Evolutionary conservation across 2,329 filamentous ascomycete species (phyloP).

Genomic region (Gyromitra esculenta): DNA sequence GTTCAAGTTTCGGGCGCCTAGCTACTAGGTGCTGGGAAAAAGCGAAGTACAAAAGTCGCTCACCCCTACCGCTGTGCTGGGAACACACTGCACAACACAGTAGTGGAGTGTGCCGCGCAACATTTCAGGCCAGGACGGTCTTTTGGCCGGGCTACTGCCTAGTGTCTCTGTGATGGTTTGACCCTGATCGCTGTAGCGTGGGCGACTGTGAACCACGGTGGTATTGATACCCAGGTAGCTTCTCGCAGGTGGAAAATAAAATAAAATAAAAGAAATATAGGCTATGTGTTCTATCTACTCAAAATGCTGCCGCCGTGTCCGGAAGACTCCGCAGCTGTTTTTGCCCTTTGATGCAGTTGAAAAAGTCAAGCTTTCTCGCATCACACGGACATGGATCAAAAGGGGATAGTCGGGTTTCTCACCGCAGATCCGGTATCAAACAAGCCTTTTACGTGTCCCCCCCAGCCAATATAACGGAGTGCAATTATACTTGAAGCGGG

Average conservation of each 20-base stretch:
- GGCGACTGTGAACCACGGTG: not conserved
- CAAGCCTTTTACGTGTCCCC: slow-evolving; percentile 40
- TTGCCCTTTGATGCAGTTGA: slow-evolving; percentile 45
- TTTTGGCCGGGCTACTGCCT: slow-evolving; percentile 24
- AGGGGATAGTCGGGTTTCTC: slow-evolving; percentile 23
- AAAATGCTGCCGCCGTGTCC: not conserved
- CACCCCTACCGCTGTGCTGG: slow-evolving; percentile 22
- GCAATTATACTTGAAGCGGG: slow-evolving; percentile 23
- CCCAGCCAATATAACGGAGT: slow-evolving; percentile 24
- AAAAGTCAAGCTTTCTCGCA: slow-evolving; percentile 48
- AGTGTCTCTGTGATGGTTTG: not conserved
- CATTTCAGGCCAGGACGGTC: slow-evolving; percentile 18
- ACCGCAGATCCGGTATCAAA: slow-evolving; percentile 48
- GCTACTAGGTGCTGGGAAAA: slow-evolving; percentile 7
- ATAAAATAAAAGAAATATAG: not conserved
- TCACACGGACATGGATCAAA: slow-evolving; percentile 48
- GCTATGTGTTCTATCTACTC: not conserved
- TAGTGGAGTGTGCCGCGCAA: slow-evolving; percentile 18
- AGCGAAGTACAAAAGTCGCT: slow-evolving; percentile 45
- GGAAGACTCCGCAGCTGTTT: slow-evolving; percentile 19
- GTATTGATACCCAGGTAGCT: not conserved
- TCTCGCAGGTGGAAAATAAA: not conserved
- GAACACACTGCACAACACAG: not conserved
- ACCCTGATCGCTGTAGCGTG: slow-evolving; percentile 22
- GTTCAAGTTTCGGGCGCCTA: slow-evolving; percentile 35